These are phyloP conservation scores for Globisporangium apiculatum DNA, from an alignment of 352 stramenopile genomes.

Conservation along the genomic window DNA sequence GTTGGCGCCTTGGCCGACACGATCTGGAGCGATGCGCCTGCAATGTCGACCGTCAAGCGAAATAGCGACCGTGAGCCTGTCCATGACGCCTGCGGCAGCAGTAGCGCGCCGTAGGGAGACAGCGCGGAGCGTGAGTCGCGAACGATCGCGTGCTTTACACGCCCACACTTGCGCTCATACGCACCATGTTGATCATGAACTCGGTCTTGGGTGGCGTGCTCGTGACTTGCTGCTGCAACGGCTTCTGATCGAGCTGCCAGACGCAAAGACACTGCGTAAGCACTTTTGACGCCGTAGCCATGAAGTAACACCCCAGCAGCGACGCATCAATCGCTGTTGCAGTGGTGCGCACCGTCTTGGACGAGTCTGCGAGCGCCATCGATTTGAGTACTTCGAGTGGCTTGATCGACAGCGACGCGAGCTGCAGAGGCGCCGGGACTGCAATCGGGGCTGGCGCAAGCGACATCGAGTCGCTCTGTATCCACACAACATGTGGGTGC, in stretches of 20 bases:
- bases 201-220: slow-evolving; percentile 12
- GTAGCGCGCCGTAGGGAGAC: not conserved
- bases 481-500: no score
- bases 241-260: slow-evolving; percentile 1
- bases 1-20: slow-evolving; percentile 18
- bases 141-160: no score
- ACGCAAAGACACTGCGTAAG: no score
- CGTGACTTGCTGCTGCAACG: not conserved
- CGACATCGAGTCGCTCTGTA: not conserved
- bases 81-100: slow-evolving; percentile 26
- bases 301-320: no score
- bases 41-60: slow-evolving; percentile 25
- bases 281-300: no score
- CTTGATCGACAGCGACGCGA: slow-evolving; percentile 17
- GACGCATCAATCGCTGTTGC: not conserved
- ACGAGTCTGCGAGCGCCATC: slow-evolving; percentile 3
- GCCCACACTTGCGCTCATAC: not conserved
- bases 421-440: slow-evolving; percentile 3
- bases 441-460: not conserved
- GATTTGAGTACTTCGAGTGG: slow-evolving; percentile 17
- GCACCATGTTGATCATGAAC: slow-evolving; percentile 46
- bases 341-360: slow-evolving; percentile 6
- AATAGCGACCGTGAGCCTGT: slow-evolving; percentile 31
- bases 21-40: slow-evolving; percentile 18
- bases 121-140: no score